These are phyloP conservation scores for Neonectria magnoliae DNA, from an alignment of 2,329 filamentous ascomycete genomes.

Conservation along the genomic window DNA sequence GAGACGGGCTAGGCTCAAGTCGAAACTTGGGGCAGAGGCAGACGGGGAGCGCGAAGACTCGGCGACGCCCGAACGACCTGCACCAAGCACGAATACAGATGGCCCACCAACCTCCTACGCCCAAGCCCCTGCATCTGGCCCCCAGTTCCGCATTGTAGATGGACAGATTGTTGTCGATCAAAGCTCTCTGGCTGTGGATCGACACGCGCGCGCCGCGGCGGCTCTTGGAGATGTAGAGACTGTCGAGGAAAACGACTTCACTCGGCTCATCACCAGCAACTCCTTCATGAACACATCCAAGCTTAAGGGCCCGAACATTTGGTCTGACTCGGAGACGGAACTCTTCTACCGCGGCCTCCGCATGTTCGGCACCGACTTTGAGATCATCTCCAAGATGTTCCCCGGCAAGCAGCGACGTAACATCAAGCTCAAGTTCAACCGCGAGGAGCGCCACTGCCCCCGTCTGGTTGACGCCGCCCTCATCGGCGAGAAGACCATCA, in stretches of 20 bases:
- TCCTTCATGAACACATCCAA: conserved; percentile 73
- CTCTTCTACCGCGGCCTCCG: conserved; percentile 78
- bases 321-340: conserved; percentile 77
- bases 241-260: conserved; percentile 83
- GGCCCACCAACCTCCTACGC: conserved; percentile 39
- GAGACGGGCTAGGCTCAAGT: conserved; percentile 52
- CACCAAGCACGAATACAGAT: conserved; percentile 32
- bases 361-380: conserved; percentile 86
- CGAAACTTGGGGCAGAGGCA: conserved; percentile 42
- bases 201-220: conserved; percentile 69
- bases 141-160: conserved; percentile 72
- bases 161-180: conserved; percentile 79
- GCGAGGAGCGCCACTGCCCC: conserved; percentile 77
- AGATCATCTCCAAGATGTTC: conserved; percentile 82
- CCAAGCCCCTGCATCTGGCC: conserved; percentile 52
- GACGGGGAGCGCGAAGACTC: conserved; percentile 39
- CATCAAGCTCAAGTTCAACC: conserved; percentile 85
- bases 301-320: conserved; percentile 70
- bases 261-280: conserved; percentile 73
- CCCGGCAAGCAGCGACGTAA: conserved; percentile 75
- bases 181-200: conserved; percentile 72
- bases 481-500: conserved; percentile 65
- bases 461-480: conserved; percentile 71
- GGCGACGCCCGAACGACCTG: conserved; percentile 33
- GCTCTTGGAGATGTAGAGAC: conserved; percentile 64